phyloP scores from a whole-genome alignment of 2,329 filamentous ascomycete species.

The Apiospora koreana region DNA sequence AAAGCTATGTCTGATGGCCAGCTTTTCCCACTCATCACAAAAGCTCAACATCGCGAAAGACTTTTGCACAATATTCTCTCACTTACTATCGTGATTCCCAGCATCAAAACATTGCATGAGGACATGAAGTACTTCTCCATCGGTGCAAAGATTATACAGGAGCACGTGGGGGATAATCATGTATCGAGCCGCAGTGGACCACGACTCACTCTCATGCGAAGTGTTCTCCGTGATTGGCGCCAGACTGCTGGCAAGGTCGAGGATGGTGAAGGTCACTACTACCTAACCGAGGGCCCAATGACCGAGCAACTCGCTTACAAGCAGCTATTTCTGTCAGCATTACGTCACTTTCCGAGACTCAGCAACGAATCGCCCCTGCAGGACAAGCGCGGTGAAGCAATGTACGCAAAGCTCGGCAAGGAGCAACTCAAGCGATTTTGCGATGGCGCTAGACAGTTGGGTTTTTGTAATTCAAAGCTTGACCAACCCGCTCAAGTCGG shows the following conservation, averaged over 20 bases:
- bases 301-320: slow-evolving; percentile 4
- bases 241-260: background rate
- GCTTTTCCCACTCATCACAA: slow-evolving; percentile 16
- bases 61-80: slow-evolving; percentile 18
- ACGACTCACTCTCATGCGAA: background rate
- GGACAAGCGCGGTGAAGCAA: background rate
- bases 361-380: slow-evolving; percentile 8
- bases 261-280: background rate
- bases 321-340: background rate
- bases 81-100: slow-evolving; percentile 19
- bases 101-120: slow-evolving; percentile 20
- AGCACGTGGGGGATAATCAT: background rate
- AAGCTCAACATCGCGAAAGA: slow-evolving; percentile 13
- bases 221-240: background rate
- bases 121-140: slow-evolving; percentile 21
- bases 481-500: background rate
- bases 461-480: background rate
- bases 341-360: slow-evolving; percentile 1
- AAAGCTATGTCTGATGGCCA: slow-evolving; percentile 14
- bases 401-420: background rate
- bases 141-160: slow-evolving; percentile 17
- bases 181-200: background rate
- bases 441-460: background rate
- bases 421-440: background rate
- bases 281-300: background rate